Evolutionary conservation across 1,284 basidiomycete species (phyloP), one percentile per base, ranked within the genome.

Genomic region (Rugosomyces carneus): DNA sequence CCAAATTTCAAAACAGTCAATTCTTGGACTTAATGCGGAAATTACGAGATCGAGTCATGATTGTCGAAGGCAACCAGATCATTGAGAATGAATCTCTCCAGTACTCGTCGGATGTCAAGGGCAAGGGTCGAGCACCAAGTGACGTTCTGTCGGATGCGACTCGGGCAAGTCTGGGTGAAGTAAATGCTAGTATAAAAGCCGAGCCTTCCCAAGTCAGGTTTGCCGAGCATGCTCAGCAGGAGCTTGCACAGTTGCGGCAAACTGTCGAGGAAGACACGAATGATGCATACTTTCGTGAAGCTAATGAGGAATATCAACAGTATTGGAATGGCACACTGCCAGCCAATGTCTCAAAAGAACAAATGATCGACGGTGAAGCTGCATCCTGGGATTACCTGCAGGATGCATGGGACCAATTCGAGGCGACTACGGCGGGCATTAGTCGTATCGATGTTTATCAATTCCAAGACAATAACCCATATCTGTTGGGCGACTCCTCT

Each of bases 11-110:
- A 61, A 80, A 93, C 42, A 94, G 91, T 63, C 75, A 81, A 52
- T 98, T 98, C 62, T 74, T 97, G 70, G 75, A 76, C 15, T 74
- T 98, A 21, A 93, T 97, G 86, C 79, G 79, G 44, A 84, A 89
- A 57, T 67, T 98, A 36, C 76, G 91, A 19, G 90, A 94, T 62
- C 80, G 82, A 10, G 78, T 88, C 56, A 77, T 93, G n/a, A 78
- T 87, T 7, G 84, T 96, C 1, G 80, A 92, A 47, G 91, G 87
- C 15, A 82, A 89, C 58, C 69, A 85, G 44, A 81, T 94, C 63
- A 84, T 94, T 11, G 69, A 79, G 50, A 76, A 66, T 48, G 66
- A 71, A 45, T 67, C 64, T 37, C 62, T 60, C 36, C 54, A 57
- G 44, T 50, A 19, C 40, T 51, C 55, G n/a, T 49, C 66, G 20